A percentile compares a stretch with the other conserved stretches of the same genome.
Conservation (phyloP, 2,329 filamentous ascomycete species). For the Aspergillus ruber region DNA sequence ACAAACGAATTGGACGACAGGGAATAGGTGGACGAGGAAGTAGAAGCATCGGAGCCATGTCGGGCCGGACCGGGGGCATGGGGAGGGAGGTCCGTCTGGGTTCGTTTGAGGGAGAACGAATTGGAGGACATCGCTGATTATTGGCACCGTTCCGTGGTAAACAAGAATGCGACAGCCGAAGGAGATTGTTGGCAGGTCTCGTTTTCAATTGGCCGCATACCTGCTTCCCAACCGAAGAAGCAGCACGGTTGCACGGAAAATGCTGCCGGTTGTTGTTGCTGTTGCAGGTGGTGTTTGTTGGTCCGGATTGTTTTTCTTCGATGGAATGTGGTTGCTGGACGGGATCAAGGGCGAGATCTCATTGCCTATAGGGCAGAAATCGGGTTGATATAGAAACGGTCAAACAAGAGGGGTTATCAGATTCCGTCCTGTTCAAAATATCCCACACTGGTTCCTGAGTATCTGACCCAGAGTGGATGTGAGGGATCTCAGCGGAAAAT, state of each 20-base stretch:
- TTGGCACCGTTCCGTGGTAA: conserved; percentile 13
- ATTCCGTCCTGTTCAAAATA: too few relatives aligned
- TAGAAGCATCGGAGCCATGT: conserved; percentile 51
- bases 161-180: conserved; percentile 24
- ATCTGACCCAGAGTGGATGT: too few relatives aligned
- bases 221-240: conserved; percentile 28
- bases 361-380: conserved; percentile 13
- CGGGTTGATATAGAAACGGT: conserved; percentile 21
- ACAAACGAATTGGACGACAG: conserved; percentile 42
- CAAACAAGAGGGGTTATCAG: too few relatives aligned
- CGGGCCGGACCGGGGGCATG: conserved; percentile 44
- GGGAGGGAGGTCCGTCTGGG: conserved; percentile 34
- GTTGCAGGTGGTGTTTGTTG: neutral
- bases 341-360: conserved; percentile 18
- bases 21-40: conserved; percentile 49
- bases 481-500: neutral
- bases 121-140: conserved; percentile 34
- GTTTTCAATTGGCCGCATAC: conserved; percentile 34
- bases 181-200: conserved; percentile 17
- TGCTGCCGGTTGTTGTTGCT: neutral
- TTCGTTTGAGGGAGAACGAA: conserved; percentile 29
- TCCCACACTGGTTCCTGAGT: too few relatives aligned
- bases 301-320: neutral
- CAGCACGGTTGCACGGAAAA: conserved; percentile 5
- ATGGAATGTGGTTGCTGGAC: conserved; percentile 11